Conservation (phyloP, 257 asterid genomes). For the Craterostigma plantagineum region DNA sequence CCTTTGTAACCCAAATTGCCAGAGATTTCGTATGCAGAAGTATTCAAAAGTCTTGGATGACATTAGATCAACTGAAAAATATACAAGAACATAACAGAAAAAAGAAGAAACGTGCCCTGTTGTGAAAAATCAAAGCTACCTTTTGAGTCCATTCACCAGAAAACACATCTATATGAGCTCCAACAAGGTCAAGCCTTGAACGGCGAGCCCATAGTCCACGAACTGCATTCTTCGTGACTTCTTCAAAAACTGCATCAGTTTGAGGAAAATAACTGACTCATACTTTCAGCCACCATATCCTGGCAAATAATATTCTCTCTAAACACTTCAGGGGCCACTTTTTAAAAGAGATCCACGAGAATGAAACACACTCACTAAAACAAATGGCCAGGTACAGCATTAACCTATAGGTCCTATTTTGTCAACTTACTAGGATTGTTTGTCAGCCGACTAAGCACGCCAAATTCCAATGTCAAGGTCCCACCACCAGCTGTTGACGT, state of each 20-base stretch:
- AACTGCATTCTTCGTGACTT: constrained; percentile 89
- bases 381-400: no score
- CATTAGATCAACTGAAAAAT: not conserved
- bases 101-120: not conserved
- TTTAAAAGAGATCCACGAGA: no score
- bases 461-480: constrained; percentile 88
- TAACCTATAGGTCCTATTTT: not conserved
- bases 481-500: constrained; percentile 99
- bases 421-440: constrained; percentile 59
- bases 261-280: not conserved
- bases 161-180: constrained; percentile 97
- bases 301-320: not conserved
- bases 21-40: no score
- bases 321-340: no score
- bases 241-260: constrained; percentile 63
- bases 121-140: constrained; percentile 23
- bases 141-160: constrained; percentile 99
- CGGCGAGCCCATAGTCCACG: constrained; percentile 98
- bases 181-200: constrained; percentile 87
- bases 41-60: no score
- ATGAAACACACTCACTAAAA: no score
- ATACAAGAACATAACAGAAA: not conserved
- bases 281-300: not conserved
- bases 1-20: no score
- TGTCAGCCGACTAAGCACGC: constrained; percentile 91